These are phyloP conservation scores for Skeletonema grethae DNA, from an alignment of 108 stramenopile genomes.

Conservation along the genomic window DNA sequence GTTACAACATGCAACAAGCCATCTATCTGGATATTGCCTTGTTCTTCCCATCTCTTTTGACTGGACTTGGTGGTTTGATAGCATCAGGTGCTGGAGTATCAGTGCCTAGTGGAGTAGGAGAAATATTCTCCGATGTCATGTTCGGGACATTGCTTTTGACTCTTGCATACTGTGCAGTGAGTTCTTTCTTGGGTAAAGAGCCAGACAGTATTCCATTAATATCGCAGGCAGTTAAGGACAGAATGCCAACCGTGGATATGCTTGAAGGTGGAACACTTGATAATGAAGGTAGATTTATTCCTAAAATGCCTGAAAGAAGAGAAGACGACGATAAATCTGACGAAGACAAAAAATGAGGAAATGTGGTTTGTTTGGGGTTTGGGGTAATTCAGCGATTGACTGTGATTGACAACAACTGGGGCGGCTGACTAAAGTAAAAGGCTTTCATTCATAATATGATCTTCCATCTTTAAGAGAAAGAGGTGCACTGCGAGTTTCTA, in stretches of 20 bases:
- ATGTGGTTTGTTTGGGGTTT: not conserved
- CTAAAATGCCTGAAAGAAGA: slow-evolving; percentile 20
- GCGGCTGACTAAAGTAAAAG: not conserved
- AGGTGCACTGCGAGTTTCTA: too few relatives aligned
- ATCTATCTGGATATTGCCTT: slow-evolving; percentile 90
- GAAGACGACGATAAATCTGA: slow-evolving; percentile 38
- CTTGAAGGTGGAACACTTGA: slow-evolving; percentile 52
- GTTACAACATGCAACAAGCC: slow-evolving; percentile 92
- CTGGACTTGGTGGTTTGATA: slow-evolving; percentile 50
- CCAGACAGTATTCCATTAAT: slow-evolving; percentile 81
- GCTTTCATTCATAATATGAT: not conserved
- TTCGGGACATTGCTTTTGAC: slow-evolving; percentile 70
- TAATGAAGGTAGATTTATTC: slow-evolving; percentile 43
- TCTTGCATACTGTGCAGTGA: slow-evolving; percentile 64
- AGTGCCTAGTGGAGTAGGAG: slow-evolving; percentile 43
- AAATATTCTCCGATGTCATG: slow-evolving; percentile 65
- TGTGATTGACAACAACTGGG: not conserved
- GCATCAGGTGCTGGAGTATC: slow-evolving; percentile 30
- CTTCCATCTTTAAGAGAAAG: too few relatives aligned
- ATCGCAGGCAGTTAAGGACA: slow-evolving; percentile 63
- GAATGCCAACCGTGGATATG: slow-evolving; percentile 88
- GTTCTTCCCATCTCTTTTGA: slow-evolving; percentile 80
- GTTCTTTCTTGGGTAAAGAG: slow-evolving; percentile 67
- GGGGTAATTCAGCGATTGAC: not conserved
- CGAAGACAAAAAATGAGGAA: slow-evolving; percentile 19